Percentiles rank a stretch among this genome's conserved stretches.
These are phyloP conservation scores for Amanita rubescens DNA, from an alignment of 768 basidiomycete genomes.

Conservation along the genomic window DNA sequence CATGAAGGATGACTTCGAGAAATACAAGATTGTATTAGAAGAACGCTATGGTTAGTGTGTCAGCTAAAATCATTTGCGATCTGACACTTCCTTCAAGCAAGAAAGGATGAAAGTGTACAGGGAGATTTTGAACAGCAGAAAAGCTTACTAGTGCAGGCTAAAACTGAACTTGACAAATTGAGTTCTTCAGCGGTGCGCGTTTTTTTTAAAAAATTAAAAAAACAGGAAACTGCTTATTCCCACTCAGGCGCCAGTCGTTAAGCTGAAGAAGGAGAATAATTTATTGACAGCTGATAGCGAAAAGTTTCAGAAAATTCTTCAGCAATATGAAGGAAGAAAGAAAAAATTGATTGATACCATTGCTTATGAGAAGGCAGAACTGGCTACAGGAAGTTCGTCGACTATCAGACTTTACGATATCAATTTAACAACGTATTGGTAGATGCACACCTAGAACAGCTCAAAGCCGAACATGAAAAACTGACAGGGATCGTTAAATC, in stretches of 20 bases:
- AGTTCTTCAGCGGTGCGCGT: constrained; percentile 49
- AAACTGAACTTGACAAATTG: constrained; percentile 49
- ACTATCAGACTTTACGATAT: neutral
- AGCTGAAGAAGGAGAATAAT: constrained; percentile 54
- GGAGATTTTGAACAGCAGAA: constrained; percentile 54
- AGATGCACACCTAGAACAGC: constrained; percentile 58
- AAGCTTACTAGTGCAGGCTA: constrained; percentile 36
- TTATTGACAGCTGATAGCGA: constrained; percentile 65
- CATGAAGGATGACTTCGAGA: constrained; percentile 58
- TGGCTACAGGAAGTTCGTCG: constrained; percentile 41
- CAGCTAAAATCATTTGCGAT: neutral
- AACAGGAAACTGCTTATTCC: constrained; percentile 3
- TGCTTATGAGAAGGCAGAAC: constrained; percentile 58
- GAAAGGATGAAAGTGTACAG: constrained; percentile 64
- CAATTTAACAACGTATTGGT: constrained; percentile 6
- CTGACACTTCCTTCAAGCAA: constrained; percentile 34
- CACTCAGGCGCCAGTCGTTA: constrained; percentile 51
- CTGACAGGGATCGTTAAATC: constrained; percentile 63
- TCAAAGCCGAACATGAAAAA: constrained; percentile 56
- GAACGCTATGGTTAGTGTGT: constrained; percentile 61
- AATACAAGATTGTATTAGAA: constrained; percentile 64
- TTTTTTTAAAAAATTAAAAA: constrained; percentile 2
- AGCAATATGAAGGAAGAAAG: constrained; percentile 62
- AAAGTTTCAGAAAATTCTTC: constrained; percentile 71
- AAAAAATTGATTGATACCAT: constrained; percentile 63